phyloP scores from a whole-genome alignment of 2,329 filamentous ascomycete genomes.

The Harringtonia aguacate region DNA sequence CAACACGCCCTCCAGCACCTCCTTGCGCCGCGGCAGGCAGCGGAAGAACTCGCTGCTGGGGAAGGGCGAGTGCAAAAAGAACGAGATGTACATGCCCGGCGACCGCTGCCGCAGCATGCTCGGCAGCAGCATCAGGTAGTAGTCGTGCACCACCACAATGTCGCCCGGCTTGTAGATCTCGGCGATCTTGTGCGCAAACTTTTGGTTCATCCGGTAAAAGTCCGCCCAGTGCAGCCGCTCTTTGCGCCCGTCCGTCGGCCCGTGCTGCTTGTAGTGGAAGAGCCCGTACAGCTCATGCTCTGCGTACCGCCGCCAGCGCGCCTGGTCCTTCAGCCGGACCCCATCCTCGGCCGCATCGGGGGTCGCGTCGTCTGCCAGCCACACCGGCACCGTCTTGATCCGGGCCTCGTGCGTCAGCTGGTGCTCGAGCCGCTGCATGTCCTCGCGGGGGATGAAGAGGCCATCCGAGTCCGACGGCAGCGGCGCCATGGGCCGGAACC shows the following conservation, averaged over 20 bases:
- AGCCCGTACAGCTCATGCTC: slow-evolving; percentile 87
- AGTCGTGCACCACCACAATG: slow-evolving; percentile 87
- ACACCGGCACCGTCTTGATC: slow-evolving; percentile 76
- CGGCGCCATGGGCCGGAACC: slow-evolving; percentile 48
- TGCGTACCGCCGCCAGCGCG: slow-evolving; percentile 79
- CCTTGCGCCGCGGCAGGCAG: slow-evolving; percentile 78
- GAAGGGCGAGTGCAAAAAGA: slow-evolving; percentile 90
- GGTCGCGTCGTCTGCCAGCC: slow-evolving; percentile 64
- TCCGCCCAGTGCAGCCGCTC: slow-evolving; percentile 82
- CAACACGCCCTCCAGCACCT: slow-evolving; percentile 79
- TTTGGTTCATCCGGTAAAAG: slow-evolving; percentile 86
- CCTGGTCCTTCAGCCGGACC: slow-evolving; percentile 69
- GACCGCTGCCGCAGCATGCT: slow-evolving; percentile 77
- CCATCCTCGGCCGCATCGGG: slow-evolving; percentile 53
- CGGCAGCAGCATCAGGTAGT: slow-evolving; percentile 82
- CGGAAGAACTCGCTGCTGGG: slow-evolving; percentile 93
- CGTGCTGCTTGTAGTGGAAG: slow-evolving; percentile 93
- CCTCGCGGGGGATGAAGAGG: slow-evolving; percentile 57
- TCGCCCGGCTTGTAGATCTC: slow-evolving; percentile 88
- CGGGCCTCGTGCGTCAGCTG: slow-evolving; percentile 63
- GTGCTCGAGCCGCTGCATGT: slow-evolving; percentile 63
- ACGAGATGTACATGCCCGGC: slow-evolving; percentile 85
- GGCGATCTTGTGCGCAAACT: slow-evolving; percentile 82
- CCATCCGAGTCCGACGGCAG: slow-evolving; percentile 51
- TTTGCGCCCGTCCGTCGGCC: slow-evolving; percentile 72